These are phyloP conservation scores for Saccharomyces hybrid DNA, from an alignment of 1,139 yeast species.

Conservation along the genomic window DNA sequence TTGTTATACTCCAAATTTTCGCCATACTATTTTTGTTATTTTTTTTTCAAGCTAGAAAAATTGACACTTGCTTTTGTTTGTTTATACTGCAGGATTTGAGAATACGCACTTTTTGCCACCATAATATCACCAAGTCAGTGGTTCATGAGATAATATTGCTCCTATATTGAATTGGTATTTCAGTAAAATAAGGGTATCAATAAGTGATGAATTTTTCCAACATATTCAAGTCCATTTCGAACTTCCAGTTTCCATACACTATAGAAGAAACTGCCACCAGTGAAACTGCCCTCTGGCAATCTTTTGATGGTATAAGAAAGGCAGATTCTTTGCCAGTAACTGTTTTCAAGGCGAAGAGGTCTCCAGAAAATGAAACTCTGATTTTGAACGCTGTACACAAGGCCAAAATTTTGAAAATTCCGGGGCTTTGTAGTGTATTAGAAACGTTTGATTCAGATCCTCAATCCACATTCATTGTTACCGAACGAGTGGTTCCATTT, in stretches of 20 bases:
- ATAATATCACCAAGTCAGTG: background rate
- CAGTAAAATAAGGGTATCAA: background rate
- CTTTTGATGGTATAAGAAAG: constrained; percentile 37
- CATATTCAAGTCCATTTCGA: constrained; percentile 28
- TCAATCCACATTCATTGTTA: constrained; percentile 60
- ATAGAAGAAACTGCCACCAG: constrained; percentile 24
- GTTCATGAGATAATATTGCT: no score
- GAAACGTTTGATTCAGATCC: constrained; percentile 62
- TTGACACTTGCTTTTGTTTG: no score
- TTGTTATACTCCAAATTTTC: no score
- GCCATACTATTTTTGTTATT: no score
- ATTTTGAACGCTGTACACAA: constrained; percentile 62
- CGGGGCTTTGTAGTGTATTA: constrained; percentile 63
- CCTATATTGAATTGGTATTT: background rate
- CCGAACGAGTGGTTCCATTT: constrained; percentile 71
- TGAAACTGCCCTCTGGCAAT: constrained; percentile 36
- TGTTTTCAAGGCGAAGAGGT: constrained; percentile 20
- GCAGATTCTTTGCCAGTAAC: constrained; percentile 28
- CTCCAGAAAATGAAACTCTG: constrained; percentile 28
- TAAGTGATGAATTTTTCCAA: constrained; percentile 26
- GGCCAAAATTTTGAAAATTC: constrained; percentile 63
- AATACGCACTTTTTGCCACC: background rate
- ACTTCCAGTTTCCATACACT: constrained; percentile 29
- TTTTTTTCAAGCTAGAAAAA: no score
- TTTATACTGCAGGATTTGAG: no score